phyloP scores from a whole-genome alignment of 805 yeast genomes.

The Candida nanaspora region DNA sequence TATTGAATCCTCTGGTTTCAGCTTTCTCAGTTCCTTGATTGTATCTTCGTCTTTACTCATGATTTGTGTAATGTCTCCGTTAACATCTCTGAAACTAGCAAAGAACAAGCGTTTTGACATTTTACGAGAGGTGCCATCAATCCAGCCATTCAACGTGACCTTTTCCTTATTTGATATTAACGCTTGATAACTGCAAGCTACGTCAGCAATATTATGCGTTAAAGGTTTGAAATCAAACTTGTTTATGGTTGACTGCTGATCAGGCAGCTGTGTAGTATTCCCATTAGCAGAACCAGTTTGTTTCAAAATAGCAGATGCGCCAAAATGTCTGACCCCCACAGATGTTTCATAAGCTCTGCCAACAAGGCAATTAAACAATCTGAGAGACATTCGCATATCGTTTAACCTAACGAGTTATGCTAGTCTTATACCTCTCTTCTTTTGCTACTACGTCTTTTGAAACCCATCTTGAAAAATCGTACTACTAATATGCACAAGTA shows the following conservation, averaged over 20 bases:
- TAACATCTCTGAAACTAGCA: slow-evolving; percentile 66
- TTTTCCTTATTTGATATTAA: background rate
- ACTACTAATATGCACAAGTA: too few relatives aligned
- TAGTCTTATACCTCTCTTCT: too few relatives aligned
- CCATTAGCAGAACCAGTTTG: background rate
- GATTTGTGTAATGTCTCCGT: slow-evolving; percentile 63
- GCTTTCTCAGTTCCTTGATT: slow-evolving; percentile 31
- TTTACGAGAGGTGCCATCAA: slow-evolving; percentile 65
- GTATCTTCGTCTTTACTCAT: slow-evolving; percentile 32
- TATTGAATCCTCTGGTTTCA: slow-evolving; percentile 71
- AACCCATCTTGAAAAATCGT: too few relatives aligned
- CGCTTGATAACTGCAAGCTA: background rate
- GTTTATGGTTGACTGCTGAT: slow-evolving; percentile 10
- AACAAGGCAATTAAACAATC: too few relatives aligned
- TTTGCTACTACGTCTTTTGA: too few relatives aligned
- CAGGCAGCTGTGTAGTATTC: slow-evolving; percentile 9
- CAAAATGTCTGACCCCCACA: background rate
- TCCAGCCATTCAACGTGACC: slow-evolving; percentile 60
- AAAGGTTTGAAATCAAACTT: slow-evolving; percentile 22
- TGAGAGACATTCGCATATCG: too few relatives aligned
- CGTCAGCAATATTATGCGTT: slow-evolving; percentile 2
- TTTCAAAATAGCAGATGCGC: background rate
- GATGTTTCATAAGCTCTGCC: too few relatives aligned
- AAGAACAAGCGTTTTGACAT: slow-evolving; percentile 60
- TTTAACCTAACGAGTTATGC: too few relatives aligned